Percentiles rank a stretch among this genome's conserved stretches.
Conservation (phyloP, 495 filamentous ascomycete species). For the Aspergillus mulundensis region DNA sequence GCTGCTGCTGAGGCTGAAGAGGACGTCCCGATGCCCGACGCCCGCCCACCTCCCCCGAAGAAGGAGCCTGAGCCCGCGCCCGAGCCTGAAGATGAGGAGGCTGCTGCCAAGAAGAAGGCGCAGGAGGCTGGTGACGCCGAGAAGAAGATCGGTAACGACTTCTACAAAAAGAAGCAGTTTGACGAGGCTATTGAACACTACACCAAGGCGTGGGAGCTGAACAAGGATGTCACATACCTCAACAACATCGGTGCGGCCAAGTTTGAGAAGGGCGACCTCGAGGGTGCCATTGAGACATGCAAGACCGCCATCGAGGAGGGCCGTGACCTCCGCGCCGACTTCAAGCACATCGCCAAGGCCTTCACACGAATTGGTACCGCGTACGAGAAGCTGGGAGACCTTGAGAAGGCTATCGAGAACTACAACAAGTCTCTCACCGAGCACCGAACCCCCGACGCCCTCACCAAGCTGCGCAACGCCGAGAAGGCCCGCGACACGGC, state of each 20-base stretch:
- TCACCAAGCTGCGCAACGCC: slow-evolving; percentile 87
- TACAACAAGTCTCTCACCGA: slow-evolving; percentile 93
- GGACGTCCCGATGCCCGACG: slow-evolving; percentile 77
- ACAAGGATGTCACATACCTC: slow-evolving; percentile 96
- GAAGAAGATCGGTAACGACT: slow-evolving; percentile 89
- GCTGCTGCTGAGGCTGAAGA: slow-evolving; percentile 55
- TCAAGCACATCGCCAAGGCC: slow-evolving; percentile 93
- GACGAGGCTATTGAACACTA: slow-evolving; percentile 95
- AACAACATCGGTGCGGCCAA: slow-evolving; percentile 94
- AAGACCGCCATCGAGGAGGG: slow-evolving; percentile 87
- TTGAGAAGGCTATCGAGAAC: slow-evolving; percentile 76
- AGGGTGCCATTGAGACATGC: slow-evolving; percentile 80
- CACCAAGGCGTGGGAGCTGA: slow-evolving; percentile 85
- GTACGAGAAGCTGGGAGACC: slow-evolving; percentile 84
- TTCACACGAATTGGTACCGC: slow-evolving; percentile 87
- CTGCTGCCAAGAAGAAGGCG: slow-evolving; percentile 75
- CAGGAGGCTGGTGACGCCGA: slow-evolving; percentile 91
- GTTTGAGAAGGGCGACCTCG: slow-evolving; percentile 92
- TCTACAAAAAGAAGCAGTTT: slow-evolving; percentile 97
- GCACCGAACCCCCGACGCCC: slow-evolving; percentile 91
- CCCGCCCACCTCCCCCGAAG: slow-evolving; percentile 44
- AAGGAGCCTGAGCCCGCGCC: slow-evolving; percentile 61
- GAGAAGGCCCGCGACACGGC: slow-evolving; percentile 81
- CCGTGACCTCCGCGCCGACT: slow-evolving; percentile 80
- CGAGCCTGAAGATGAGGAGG: slow-evolving; percentile 73